A percentile compares a stretch with the other conserved stretches of the same genome.
Conservation (phyloP, 2,329 filamentous ascomycete genomes). For the Colletotrichum lentis region DNA sequence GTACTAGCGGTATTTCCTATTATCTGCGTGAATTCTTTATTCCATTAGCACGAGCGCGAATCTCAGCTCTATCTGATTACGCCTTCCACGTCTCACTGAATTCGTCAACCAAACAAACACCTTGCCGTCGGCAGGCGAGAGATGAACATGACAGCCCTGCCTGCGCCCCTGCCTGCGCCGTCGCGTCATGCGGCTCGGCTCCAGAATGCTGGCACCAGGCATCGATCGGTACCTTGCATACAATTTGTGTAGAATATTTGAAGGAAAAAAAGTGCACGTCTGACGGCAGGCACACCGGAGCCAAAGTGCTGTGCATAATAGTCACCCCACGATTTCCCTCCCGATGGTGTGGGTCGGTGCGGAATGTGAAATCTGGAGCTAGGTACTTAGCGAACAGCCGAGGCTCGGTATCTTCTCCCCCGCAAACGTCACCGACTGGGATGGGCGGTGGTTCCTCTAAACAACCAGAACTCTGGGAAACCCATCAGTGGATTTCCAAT, state of each 20-base stretch:
- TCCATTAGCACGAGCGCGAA: not conserved
- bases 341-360: constrained; percentile 12
- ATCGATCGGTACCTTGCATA: constrained; percentile 18
- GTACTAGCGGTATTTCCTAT: constrained; percentile 9
- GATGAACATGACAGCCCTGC: not conserved
- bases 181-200: not conserved
- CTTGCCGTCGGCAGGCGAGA: not conserved
- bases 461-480: not conserved
- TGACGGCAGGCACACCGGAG: not conserved
- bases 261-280: not conserved
- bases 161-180: constrained; percentile 18
- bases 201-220: not conserved
- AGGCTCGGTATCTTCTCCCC: constrained; percentile 41
- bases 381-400: constrained; percentile 36
- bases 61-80: not conserved
- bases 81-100: not conserved
- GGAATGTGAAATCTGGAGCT: constrained; percentile 7
- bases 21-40: not conserved
- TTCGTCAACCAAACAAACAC: not conserved
- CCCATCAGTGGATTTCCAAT: constrained; percentile 3
- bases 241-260: not conserved
- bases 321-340: constrained; percentile 10
- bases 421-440: constrained; percentile 39
- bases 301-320: constrained; percentile 24
- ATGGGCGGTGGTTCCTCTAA: not conserved